Percentiles rank a stretch among this genome's conserved stretches.
Evolutionary conservation across 441 rosid genomes (phyloP).

Genomic region (Gossypium schwendimanii): DNA sequence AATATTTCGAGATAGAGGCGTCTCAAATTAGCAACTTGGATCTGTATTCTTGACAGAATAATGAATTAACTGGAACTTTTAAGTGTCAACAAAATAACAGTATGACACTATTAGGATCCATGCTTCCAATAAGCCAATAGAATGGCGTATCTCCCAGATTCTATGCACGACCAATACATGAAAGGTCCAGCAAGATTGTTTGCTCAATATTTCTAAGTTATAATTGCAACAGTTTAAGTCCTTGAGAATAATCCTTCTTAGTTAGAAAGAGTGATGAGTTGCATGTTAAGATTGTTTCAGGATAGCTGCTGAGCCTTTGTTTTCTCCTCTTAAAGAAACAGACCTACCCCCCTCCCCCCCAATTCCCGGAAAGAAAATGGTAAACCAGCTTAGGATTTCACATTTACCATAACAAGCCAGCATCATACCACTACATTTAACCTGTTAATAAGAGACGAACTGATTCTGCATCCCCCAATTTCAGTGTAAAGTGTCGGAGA

Average conservation of each 20-base stretch:
- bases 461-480: not conserved
- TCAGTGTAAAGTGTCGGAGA: not conserved
- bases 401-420: not conserved
- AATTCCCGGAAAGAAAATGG: no score
- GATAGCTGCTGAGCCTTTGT: not conserved
- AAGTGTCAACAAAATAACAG: not conserved
- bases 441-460: not conserved
- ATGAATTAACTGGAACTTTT: not conserved
- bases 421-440: not conserved
- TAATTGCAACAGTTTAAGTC: not conserved
- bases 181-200: not conserved
- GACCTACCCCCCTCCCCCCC: no score
- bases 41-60: not conserved
- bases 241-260: not conserved
- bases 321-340: not conserved
- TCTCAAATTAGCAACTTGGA: not conserved
- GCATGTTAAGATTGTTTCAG: not conserved
- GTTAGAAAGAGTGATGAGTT: not conserved
- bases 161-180: not conserved
- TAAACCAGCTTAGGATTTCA: not conserved
- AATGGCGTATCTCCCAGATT: not conserved
- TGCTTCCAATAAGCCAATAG: not conserved
- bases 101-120: not conserved
- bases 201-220: not conserved
- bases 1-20: not conserved